Conservation (phyloP, 768 basidiomycete species). For the Tubosaeta sp. region DNA sequence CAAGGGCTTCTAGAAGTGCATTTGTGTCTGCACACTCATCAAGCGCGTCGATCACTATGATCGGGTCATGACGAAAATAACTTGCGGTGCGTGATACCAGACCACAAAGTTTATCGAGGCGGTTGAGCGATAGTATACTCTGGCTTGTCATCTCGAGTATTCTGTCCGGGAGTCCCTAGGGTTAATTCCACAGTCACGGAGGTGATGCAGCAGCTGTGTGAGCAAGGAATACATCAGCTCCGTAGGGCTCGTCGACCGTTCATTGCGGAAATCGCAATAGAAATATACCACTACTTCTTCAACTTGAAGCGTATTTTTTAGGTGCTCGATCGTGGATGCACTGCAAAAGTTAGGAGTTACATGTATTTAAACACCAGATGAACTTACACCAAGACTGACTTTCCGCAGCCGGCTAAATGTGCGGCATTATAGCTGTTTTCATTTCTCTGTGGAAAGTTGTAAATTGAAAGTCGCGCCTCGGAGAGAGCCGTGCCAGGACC, state of each 20-base stretch:
- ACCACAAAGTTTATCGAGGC: neutral
- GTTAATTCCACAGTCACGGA: neutral
- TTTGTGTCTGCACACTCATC: neutral
- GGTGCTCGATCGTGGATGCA: constrained; percentile 2
- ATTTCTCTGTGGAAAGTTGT: no score
- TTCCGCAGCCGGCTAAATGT: constrained; percentile 1
- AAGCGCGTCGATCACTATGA: constrained; percentile 11
- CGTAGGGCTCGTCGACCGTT: neutral
- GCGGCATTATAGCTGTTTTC: no score
- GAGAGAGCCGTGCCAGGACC: no score
- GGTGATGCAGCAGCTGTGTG: neutral
- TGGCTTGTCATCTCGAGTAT: neutral
- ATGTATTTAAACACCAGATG: neutral
- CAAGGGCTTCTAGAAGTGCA: neutral
- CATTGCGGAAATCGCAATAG: no score
- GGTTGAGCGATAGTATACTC: neutral
- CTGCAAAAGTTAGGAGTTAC: neutral
- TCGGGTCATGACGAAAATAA: neutral
- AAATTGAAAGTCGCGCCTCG: no score
- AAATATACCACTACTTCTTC: neutral
- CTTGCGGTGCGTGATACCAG: neutral
- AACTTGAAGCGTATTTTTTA: neutral
- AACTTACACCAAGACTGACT: neutral
- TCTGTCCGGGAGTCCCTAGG: neutral
- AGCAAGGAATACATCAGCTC: constrained; percentile 3